phyloP scores from a whole-genome alignment of 148 eudicot genomes.

The Vaccinium darrowii region DNA sequence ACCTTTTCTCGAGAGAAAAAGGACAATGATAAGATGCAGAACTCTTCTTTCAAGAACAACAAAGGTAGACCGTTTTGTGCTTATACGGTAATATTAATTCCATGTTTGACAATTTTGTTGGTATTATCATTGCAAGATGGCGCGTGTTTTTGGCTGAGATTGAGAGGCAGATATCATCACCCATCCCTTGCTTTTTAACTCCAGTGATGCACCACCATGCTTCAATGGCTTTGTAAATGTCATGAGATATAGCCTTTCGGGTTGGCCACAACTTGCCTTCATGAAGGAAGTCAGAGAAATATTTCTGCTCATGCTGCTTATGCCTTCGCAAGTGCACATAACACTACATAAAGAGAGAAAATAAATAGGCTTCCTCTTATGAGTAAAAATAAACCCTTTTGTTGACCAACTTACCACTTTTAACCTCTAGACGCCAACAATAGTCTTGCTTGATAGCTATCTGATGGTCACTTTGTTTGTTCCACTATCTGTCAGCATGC shows the following conservation, averaged over 20 bases:
- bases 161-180: background rate
- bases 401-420: background rate
- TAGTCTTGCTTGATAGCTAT: background rate
- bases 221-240: background rate
- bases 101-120: background rate
- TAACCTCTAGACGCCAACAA: background rate
- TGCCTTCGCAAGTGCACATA: background rate
- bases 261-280: background rate
- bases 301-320: background rate
- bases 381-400: background rate
- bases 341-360: background rate
- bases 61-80: slow-evolving; percentile 33
- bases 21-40: slow-evolving; percentile 15
- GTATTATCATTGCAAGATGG: background rate
- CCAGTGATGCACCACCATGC: background rate
- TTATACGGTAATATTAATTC: background rate
- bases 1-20: slow-evolving; percentile 22
- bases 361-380: background rate
- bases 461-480: background rate
- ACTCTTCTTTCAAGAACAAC: slow-evolving; percentile 19
- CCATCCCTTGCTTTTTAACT: background rate
- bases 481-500: background rate
- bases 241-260: background rate
- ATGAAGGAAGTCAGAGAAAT: background rate
- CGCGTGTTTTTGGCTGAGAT: background rate